Base-by-base conservation (phyloP, 2,329 filamentous ascomycete species). In the Xylaria sp. region DNA sequence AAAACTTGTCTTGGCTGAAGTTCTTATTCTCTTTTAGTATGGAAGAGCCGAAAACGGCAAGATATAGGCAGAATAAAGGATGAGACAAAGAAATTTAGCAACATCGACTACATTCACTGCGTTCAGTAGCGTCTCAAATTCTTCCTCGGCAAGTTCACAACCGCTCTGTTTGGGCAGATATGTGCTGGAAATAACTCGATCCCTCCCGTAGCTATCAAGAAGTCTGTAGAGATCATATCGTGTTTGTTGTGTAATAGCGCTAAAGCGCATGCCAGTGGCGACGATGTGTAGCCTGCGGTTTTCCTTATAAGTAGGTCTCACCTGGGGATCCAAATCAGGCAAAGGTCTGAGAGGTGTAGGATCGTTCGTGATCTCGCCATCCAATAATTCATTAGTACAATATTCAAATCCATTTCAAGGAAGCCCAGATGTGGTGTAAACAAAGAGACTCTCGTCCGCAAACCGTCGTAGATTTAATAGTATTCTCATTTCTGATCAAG, bases 1-100 rank as follows among this genome's bases (percentile, higher is more conserved):
- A 25, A 21, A 55, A 37, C 19, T n/a, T 35, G 37, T 4, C 25
- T 47, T 60, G 31, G 31, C 49, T 42, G 15, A 60, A 23, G 31
- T 11, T 54, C 46, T 60, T 52, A 19, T 53, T 49, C 25, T 12
- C 42, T 47, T 31, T 11, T 50, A 8, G n/a, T 38, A n/a, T 14
- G 8, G 21, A 8, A 12, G 14, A 21, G 28, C 56, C 46, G 51
- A 21, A 60, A 60, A 57, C 57, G 40, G 57, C 14, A 6, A 11
- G 19, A 25, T 11, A 3, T 28, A 25, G 11, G 9, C 2, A 2
- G 47, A 60, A 23, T 56, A 63, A 63, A 51, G 19, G 40, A 25
- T 17, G 23, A 47, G 17, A 53, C 57, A 60, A 60, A 56, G 54
- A 50, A 19, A n/a, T 8, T 14, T 8, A 38, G n/a, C 19, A 23